These are phyloP conservation scores for Phycomyces blakesleeanus DNA, from an alignment of 192 early-diverging fungal genomes.

Conservation along the genomic window DNA sequence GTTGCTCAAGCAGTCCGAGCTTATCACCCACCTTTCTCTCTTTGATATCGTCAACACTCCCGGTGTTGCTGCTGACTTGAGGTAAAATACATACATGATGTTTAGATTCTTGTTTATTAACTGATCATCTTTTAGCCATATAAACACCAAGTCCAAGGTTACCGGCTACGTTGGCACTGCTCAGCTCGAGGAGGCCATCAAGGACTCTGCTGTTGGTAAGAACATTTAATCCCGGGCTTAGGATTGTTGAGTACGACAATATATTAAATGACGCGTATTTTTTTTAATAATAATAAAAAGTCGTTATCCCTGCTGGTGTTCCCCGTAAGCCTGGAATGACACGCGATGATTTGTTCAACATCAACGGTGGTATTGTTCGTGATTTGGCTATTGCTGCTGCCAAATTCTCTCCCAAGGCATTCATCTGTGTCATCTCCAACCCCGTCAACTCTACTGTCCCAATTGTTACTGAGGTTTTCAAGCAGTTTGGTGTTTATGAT, in stretches of 20 bases:
- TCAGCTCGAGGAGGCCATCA: constrained; percentile 67
- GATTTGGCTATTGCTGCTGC: constrained; percentile 77
- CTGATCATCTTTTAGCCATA: constrained; percentile 19
- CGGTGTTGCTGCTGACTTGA: constrained; percentile 94
- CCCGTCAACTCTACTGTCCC: constrained; percentile 98
- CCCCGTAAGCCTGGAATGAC: constrained; percentile 99
- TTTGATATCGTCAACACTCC: constrained; percentile 97
- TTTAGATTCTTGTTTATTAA: background rate
- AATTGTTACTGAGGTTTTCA: constrained; percentile 89
- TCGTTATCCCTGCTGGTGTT: constrained; percentile 97
- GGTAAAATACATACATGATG: constrained; percentile 48
- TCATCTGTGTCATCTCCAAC: constrained; percentile 85
- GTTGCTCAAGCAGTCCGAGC: constrained; percentile 86
- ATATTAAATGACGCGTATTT: constrained; percentile 5
- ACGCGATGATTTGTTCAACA: constrained; percentile 98
- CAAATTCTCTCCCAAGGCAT: constrained; percentile 37
- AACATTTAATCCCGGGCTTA: background rate
- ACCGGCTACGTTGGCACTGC: constrained; percentile 61
- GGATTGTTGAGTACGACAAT: background rate
- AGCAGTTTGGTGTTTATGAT: constrained; percentile 80
- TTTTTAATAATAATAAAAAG: constrained; percentile 27
- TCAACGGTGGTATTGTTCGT: constrained; percentile 87
- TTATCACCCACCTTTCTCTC: constrained; percentile 81
- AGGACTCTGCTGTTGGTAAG: constrained; percentile 43
- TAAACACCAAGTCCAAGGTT: constrained; percentile 33